Evolutionary conservation across 2,329 filamentous ascomycete genomes (phyloP).

Genomic region (Monosporascus ibericus): DNA sequence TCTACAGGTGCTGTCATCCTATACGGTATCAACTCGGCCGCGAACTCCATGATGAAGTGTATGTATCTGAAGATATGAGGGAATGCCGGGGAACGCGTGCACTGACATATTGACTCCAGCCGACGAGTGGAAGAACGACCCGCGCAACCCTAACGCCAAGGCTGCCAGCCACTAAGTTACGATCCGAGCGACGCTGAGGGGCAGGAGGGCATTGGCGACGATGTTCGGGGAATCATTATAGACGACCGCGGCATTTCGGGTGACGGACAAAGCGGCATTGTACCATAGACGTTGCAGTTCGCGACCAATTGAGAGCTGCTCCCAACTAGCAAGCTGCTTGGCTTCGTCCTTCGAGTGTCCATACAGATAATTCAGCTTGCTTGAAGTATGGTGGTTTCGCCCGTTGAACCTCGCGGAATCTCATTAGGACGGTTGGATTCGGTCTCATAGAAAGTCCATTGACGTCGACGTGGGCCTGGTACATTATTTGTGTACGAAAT

Average conservation of each 20-base stretch:
- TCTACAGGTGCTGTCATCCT: conserved; percentile 70
- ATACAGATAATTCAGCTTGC: neutral
- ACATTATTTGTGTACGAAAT: too few relatives aligned
- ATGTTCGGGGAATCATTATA: conserved; percentile 15
- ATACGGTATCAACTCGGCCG: conserved; percentile 85
- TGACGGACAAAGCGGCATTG: conserved; percentile 18
- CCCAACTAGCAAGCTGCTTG: conserved; percentile 5
- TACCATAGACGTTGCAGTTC: conserved; percentile 25
- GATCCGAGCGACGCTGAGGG: neutral
- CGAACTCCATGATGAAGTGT: conserved; percentile 74
- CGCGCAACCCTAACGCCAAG: conserved; percentile 69
- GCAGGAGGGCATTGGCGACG: conserved; percentile 11
- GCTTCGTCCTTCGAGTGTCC: neutral
- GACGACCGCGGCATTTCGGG: conserved; percentile 18
- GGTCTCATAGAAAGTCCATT: too few relatives aligned
- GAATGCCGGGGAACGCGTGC: conserved; percentile 18
- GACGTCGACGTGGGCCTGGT: too few relatives aligned
- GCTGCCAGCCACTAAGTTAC: conserved; percentile 37
- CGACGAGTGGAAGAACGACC: conserved; percentile 96
- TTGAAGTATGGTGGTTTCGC: too few relatives aligned
- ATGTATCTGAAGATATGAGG: conserved; percentile 24
- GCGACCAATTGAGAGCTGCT: conserved; percentile 13
- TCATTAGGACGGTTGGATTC: too few relatives aligned
- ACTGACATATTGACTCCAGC: conserved; percentile 42
- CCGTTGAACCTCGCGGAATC: too few relatives aligned